Evolutionary conservation across 1,139 yeast genomes (phyloP).

Genomic region (Pichia cactophila): DNA sequence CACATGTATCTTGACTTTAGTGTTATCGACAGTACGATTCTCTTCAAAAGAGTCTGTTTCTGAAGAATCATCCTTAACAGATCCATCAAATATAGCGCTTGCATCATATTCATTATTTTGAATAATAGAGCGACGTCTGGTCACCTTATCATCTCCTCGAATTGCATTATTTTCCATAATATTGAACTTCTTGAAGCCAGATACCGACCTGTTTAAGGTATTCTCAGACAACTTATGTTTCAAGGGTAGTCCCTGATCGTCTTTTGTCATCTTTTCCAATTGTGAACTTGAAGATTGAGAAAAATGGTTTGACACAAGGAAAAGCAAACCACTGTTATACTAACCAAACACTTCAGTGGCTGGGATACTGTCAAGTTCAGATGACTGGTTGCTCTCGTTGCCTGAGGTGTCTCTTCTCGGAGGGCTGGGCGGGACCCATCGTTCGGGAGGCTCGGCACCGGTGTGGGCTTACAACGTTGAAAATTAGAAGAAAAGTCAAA

Average conservation of each 20-base stretch:
- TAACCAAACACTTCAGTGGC: no score
- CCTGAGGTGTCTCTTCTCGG: no score
- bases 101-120: slow-evolving; percentile 21
- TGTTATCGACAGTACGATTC: neutral
- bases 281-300: neutral
- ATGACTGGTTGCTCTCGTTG: no score
- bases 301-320: no score
- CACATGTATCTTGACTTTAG: slow-evolving; percentile 5
- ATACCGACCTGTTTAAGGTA: slow-evolving; percentile 2
- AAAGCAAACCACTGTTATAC: no score
- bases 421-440: no score
- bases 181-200: slow-evolving; percentile 10
- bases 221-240: slow-evolving; percentile 5
- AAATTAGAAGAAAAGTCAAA: no score
- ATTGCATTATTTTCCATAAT: slow-evolving; percentile 17
- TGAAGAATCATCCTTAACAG: neutral
- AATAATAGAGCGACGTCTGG: slow-evolving; percentile 19
- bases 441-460: no score
- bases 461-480: no score
- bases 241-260: neutral
- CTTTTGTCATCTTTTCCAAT: neutral
- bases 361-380: neutral
- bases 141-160: neutral
- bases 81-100: slow-evolving; percentile 3
- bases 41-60: neutral